These are phyloP conservation scores for Corchorus capsularis DNA, from an alignment of 345 rosid species.

Conservation along the genomic window DNA sequence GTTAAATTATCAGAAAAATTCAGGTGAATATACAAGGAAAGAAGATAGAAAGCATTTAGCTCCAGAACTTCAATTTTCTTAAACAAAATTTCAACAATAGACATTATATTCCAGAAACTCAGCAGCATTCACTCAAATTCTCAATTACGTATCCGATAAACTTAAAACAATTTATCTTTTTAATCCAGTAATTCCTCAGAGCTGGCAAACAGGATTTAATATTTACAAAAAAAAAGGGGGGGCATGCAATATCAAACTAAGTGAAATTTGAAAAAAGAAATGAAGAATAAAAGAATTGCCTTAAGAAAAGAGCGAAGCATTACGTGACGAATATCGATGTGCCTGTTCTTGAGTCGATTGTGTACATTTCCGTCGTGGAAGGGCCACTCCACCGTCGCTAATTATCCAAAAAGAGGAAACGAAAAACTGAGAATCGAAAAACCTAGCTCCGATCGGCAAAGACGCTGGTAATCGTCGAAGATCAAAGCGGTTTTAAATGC, in stretches of 20 bases:
- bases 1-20: background rate
- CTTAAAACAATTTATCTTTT: background rate
- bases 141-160: slow-evolving; percentile 1
- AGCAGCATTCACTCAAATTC: background rate
- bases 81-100: background rate
- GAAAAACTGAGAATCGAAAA: background rate
- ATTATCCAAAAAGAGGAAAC: background rate
- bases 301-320: slow-evolving; percentile 15
- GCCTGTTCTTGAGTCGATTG: slow-evolving; percentile 55
- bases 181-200: background rate
- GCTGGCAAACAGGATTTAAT: background rate
- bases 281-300: background rate
- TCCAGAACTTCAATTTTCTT: background rate
- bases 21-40: background rate
- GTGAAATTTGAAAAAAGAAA: background rate
- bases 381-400: slow-evolving; percentile 44
- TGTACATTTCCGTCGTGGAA: slow-evolving; percentile 72
- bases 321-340: slow-evolving; percentile 51
- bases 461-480: slow-evolving; percentile 4
- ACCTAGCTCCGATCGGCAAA: slow-evolving; percentile 15
- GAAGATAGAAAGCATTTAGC: background rate
- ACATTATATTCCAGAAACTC: background rate
- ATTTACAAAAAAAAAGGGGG: background rate
- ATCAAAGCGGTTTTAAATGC: background rate
- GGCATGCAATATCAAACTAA: background rate